These are phyloP conservation scores for Lichtheimia ornata DNA, from an alignment of 371 early-diverging fungal species.

Conservation along the genomic window DNA sequence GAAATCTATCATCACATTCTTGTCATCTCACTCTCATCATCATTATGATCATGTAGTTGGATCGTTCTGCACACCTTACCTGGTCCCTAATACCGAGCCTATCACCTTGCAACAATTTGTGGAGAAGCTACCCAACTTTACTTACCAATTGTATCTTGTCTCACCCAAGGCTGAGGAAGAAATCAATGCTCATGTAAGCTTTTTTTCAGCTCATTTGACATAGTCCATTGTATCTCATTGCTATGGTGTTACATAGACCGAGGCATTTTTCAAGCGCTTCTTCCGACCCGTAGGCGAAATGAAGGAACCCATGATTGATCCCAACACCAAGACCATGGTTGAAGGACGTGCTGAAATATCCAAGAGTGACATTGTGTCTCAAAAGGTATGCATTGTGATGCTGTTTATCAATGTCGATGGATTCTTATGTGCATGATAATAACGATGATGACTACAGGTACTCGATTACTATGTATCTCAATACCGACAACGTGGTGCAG, in stretches of 20 bases:
- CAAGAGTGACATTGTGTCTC: constrained; percentile 27
- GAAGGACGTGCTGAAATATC: constrained; percentile 28
- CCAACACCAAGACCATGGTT: constrained; percentile 19
- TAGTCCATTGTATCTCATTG: neutral
- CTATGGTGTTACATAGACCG: constrained; percentile 6
- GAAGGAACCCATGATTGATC: constrained; percentile 25
- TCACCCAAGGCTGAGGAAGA: constrained; percentile 45
- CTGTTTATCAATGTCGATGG: neutral
- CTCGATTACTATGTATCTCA: constrained; percentile 38
- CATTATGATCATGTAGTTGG: constrained; percentile 27
- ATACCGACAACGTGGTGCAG: constrained; percentile 30
- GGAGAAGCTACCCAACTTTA: constrained; percentile 53
- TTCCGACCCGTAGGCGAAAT: constrained; percentile 31
- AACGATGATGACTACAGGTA: neutral
- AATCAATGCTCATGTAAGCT: constrained; percentile 29
- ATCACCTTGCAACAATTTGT: constrained; percentile 55
- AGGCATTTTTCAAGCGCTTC: constrained; percentile 33
- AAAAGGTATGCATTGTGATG: constrained; percentile 15
- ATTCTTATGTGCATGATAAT: too few species aligned
- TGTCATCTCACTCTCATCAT: constrained; percentile 52
- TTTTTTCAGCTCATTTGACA: neutral
- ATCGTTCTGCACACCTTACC: constrained; percentile 68
- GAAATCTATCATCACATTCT: constrained; percentile 25
- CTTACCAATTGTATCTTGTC: constrained; percentile 54
- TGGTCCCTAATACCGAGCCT: constrained; percentile 33